Base-by-base conservation (phyloP, 805 yeast genomes). In the Candida vartiovaarae region DNA sequence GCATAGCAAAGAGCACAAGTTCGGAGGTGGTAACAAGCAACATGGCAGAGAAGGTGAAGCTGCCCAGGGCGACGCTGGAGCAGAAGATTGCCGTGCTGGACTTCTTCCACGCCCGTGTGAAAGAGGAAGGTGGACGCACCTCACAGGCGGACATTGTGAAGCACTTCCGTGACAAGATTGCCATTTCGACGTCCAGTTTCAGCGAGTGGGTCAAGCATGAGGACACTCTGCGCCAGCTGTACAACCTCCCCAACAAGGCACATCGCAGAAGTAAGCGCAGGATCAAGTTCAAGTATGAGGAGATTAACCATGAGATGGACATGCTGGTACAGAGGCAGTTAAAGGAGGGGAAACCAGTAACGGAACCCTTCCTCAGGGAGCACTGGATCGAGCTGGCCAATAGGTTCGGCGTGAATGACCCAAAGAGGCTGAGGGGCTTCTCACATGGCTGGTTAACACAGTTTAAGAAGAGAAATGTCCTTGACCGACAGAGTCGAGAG, bases 401-500 rank as follows among this genome's bases (percentile, higher is more conserved):
- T 44, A 66, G 70, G 52, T 75, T 59, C 54, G 83, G 82, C 8
- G 81, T 78, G 3, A 75, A 71, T 6, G 80, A 78, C 51, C 82
- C 83, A 3, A 78, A 78, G 54, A 61, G 84, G 43, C 57, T 74
- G 43, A 69, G 67, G 27, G 67, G 71, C 11, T 78, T 76, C 49
- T 72, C 79, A 50, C 82, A 78, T 56, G 84, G 84, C 7, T 78
- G 84, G 84, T 59, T 78, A 36, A 65, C 75, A 9, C 80, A 75
- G 52, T 78, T 78, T 59, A 78, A 78, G 57, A 77, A 74, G 50
- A 61, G 82, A 40, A 81, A 78, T 52, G 80, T 75, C 1, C 57
- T 75, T 35, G 64, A 65, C 48, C 63, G 60, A 9, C 37, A 26
- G 32, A 33, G 32, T 32, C 36, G 36, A 29, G 41, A 25, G 28